phyloP scores from a whole-genome alignment of 2,329 filamentous ascomycete species.

The Pseudogymnoascus sp. region DNA sequence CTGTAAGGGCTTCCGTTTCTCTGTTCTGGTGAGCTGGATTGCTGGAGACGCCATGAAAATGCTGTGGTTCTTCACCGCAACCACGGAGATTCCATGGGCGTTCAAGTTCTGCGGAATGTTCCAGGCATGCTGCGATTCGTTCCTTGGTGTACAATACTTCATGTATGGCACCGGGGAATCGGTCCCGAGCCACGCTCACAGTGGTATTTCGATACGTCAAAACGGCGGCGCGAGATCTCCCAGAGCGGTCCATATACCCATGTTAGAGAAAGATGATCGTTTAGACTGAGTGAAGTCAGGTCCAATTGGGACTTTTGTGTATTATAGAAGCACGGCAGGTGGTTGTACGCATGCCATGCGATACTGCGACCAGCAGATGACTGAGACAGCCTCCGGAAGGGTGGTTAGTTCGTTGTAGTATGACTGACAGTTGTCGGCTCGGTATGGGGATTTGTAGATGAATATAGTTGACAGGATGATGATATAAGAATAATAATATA shows the following conservation, averaged over 20 bases:
- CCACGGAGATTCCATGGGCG: conserved; percentile 61
- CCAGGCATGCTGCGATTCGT: conserved; percentile 67
- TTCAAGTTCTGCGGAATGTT: conserved; percentile 80
- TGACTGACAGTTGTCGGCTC: not conserved
- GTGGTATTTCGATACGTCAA: not conserved
- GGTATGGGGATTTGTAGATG: not conserved
- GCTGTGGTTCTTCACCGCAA: conserved; percentile 73
- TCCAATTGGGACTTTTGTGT: not conserved
- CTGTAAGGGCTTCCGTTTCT: conserved; percentile 70
- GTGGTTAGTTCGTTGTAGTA: not conserved
- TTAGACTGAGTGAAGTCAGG: conserved; percentile 14
- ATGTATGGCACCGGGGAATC: conserved; percentile 51
- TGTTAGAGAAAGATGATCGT: conserved; percentile 24
- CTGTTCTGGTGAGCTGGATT: conserved; percentile 70
- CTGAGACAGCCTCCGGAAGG: not conserved
- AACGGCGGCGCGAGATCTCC: conserved; percentile 6
- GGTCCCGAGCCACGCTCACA: not conserved
- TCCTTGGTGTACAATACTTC: conserved; percentile 67
- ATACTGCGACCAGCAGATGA: not conserved
- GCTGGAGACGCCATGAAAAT: conserved; percentile 79
- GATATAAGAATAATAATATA: conserved; percentile 1
- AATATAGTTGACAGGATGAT: not conserved
- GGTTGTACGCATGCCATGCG: not conserved
- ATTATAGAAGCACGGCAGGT: not conserved
- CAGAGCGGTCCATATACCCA: conserved; percentile 14